Evolutionary conservation across 371 early-diverging fungal species (phyloP).

Genomic region (Mortierella sp.): DNA sequence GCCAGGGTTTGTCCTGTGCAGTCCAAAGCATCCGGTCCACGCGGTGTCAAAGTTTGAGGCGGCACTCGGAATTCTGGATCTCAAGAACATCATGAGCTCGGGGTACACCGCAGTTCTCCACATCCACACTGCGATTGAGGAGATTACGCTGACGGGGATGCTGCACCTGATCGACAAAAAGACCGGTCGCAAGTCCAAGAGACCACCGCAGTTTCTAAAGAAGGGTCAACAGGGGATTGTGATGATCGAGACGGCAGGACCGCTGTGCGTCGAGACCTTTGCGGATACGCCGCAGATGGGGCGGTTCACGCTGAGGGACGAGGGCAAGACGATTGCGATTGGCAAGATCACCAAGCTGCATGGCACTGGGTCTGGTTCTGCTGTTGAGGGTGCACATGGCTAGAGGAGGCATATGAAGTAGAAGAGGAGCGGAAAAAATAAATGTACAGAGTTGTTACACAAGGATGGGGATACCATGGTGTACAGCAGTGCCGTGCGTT

Average conservation of each 20-base stretch:
- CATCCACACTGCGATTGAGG: conserved; percentile 89
- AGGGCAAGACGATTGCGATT: conserved; percentile 94
- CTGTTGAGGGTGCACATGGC: background rate
- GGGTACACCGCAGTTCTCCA: conserved; percentile 94
- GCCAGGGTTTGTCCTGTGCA: conserved; percentile 90
- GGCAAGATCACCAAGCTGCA: conserved; percentile 91
- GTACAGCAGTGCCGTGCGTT: too few species aligned
- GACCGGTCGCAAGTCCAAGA: conserved; percentile 84
- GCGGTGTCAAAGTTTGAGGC: conserved; percentile 86
- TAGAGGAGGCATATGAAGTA: background rate
- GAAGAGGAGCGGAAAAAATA: background rate
- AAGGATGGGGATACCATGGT: too few species aligned
- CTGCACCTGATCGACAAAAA: conserved; percentile 92
- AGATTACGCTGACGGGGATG: conserved; percentile 81
- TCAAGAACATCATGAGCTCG: conserved; percentile 94
- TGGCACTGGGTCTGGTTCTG: background rate
- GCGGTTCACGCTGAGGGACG: conserved; percentile 95
- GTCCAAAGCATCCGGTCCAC: conserved; percentile 81
- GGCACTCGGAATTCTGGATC: conserved; percentile 91
- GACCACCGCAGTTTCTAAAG: conserved; percentile 93
- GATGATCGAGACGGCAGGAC: conserved; percentile 77
- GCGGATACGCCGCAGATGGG: conserved; percentile 92
- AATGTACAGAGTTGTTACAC: too few species aligned
- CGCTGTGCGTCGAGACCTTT: conserved; percentile 89
- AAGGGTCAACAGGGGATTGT: conserved; percentile 87